phyloP scores from a whole-genome alignment of 2,329 filamentous ascomycete genomes.

The Cryoendolithus antarcticus region DNA sequence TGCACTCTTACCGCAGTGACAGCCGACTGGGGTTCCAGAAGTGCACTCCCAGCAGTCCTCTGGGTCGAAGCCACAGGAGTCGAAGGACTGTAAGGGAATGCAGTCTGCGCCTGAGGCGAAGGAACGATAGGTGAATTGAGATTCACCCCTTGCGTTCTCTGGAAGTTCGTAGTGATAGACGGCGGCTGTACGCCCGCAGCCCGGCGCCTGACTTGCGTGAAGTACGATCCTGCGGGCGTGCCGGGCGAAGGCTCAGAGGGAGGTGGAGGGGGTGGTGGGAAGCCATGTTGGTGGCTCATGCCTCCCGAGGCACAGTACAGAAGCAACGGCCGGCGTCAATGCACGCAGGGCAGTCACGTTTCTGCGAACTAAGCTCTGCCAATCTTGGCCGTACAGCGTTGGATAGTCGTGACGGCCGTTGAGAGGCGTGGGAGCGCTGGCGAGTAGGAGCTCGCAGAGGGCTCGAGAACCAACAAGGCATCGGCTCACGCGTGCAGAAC shows the following conservation, averaged over 20 bases:
- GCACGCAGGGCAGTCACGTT: background rate
- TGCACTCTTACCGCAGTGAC: constrained; percentile 11
- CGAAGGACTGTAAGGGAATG: constrained; percentile 14
- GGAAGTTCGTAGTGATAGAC: constrained; percentile 28
- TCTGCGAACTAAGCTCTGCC: constrained; percentile 4
- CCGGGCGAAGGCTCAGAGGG: constrained; percentile 8
- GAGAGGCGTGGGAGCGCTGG: constrained; percentile 3
- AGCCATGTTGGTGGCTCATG: constrained; percentile 21
- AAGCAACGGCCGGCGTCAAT: background rate
- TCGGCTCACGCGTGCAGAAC: background rate
- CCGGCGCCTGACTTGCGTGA: constrained; percentile 13
- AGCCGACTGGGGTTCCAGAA: constrained; percentile 5
- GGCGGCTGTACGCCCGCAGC: constrained; percentile 27
- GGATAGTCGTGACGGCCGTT: constrained; percentile 8
- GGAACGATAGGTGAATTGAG: too few species aligned
- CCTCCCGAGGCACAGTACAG: constrained; percentile 1
- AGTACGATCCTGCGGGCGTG: constrained; percentile 7
- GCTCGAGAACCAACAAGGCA: constrained; percentile 3
- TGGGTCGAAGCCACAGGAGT: constrained; percentile 23
- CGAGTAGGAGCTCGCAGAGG: constrained; percentile 11
- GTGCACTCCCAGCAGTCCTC: constrained; percentile 4
- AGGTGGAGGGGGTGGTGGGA: constrained; percentile 17
- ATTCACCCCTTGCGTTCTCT: constrained; percentile 20
- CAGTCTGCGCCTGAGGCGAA: constrained; percentile 24
- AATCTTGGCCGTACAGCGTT: constrained; percentile 8